These are phyloP conservation scores for Heracleum sosnowskyi DNA, from an alignment of 129 eudicot genomes.

Conservation along the genomic window DNA sequence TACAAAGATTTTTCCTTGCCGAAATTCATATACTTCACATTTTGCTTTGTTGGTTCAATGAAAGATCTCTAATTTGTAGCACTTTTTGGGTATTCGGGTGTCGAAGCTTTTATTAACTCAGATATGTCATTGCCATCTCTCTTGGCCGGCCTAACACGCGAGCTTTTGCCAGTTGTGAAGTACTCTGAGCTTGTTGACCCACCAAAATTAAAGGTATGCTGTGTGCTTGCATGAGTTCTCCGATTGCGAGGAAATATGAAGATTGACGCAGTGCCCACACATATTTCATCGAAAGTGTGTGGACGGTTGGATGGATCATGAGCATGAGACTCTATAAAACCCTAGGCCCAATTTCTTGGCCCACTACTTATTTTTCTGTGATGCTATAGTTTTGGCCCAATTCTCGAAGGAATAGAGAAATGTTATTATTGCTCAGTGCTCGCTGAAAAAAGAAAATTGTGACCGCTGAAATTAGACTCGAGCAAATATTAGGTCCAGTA, in stretches of 20 bases:
- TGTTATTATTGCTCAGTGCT: no score
- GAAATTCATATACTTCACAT: constrained; percentile 24
- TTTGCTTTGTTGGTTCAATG: constrained; percentile 38
- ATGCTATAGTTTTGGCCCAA: no score
- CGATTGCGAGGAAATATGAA: constrained; percentile 46
- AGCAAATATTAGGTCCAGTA: no score
- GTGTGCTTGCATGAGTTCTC: constrained; percentile 53
- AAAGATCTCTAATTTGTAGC: constrained; percentile 26
- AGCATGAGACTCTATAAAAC: constrained; percentile 52
- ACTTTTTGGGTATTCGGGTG: constrained; percentile 22
- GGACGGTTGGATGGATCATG: constrained; percentile 84
- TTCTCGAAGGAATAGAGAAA: no score
- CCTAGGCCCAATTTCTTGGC: no score
- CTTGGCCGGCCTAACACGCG: constrained; percentile 45
- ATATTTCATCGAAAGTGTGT: constrained; percentile 55
- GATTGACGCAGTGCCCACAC: constrained; percentile 47
- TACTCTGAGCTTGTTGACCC: constrained; percentile 22
- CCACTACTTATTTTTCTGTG: no score
- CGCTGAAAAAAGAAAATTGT: no score
- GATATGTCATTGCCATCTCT: background rate
- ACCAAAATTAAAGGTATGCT: constrained; percentile 49
- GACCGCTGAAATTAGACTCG: no score
- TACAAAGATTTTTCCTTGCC: constrained; percentile 46
- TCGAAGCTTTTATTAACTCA: constrained; percentile 34
- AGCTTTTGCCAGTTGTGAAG: constrained; percentile 45